phyloP scores from a whole-genome alignment of 129 eudicot species.

The Dittrichia graveolens region DNA sequence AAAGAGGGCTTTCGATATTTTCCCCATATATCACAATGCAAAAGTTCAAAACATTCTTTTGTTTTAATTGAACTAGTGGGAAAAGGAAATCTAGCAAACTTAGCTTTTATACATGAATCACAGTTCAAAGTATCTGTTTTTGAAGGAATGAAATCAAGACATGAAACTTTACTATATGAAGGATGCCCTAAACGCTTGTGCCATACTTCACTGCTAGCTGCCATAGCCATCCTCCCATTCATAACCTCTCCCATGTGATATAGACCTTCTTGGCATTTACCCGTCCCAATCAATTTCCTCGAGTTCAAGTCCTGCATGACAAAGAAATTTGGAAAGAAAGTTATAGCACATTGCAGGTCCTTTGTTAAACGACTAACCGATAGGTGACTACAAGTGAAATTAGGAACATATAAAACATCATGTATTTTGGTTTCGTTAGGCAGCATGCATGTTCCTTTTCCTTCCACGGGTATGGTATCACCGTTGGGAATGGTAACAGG shows the following conservation, averaged over 20 bases:
- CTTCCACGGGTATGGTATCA: not conserved
- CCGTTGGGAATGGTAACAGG: not conserved
- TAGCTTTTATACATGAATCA: not conserved
- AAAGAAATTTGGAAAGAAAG: not conserved
- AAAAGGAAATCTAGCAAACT: not conserved
- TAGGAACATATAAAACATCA: not conserved
- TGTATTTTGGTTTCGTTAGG: not conserved
- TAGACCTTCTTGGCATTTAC: constrained; percentile 7
- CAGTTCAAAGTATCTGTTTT: not conserved
- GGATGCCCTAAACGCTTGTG: not conserved
- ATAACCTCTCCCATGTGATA: not conserved
- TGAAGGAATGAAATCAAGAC: not conserved
- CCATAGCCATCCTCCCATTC: not conserved
- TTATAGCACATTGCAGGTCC: not conserved
- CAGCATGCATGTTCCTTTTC: not conserved
- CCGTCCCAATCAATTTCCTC: constrained; percentile 10
- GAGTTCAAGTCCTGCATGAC: not conserved
- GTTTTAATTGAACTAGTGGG: not conserved
- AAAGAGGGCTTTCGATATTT: not conserved
- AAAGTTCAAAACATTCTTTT: constrained; percentile 3
- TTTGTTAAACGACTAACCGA: not conserved
- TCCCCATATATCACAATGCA: not conserved
- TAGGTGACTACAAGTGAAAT: not conserved
- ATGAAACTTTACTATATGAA: constrained; percentile 1
- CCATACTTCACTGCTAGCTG: not conserved